Conservation (phyloP, 768 basidiomycete genomes). For the Tricholoma sp. region DNA sequence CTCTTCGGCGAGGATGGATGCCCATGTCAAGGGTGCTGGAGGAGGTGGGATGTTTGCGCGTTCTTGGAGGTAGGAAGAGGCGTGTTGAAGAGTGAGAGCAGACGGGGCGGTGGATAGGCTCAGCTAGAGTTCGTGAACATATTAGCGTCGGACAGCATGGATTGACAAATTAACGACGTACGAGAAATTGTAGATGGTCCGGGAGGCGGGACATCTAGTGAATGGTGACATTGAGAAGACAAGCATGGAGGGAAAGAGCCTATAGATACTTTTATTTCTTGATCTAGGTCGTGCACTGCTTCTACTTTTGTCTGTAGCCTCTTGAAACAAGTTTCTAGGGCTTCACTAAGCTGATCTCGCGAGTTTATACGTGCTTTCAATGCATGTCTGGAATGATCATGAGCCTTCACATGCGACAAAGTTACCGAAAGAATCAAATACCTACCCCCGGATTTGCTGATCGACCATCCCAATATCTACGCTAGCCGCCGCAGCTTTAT, state of each 20-base stretch:
- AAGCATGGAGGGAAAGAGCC: neutral
- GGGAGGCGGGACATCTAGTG: conserved; percentile 54
- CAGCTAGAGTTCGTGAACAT: conserved; percentile 33
- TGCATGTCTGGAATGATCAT: conserved; percentile 35
- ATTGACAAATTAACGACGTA: conserved; percentile 24
- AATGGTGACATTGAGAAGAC: neutral
- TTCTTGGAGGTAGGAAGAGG: conserved; percentile 46
- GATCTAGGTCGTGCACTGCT: conserved; percentile 55
- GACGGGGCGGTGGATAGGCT: conserved; percentile 52
- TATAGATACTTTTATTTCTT: conserved; percentile 51
- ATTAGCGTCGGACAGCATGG: neutral
- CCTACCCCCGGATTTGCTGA: conserved; percentile 56
- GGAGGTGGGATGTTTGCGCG: conserved; percentile 39
- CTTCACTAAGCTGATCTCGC: conserved; percentile 54
- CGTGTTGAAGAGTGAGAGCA: conserved; percentile 42
- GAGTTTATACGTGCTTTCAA: conserved; percentile 71
- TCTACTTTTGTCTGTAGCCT: conserved; percentile 47
- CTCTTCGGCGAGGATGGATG: conserved; percentile 74
- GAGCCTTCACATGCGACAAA: conserved; percentile 4
- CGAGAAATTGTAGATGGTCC: conserved; percentile 70
- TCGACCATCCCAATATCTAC: conserved; percentile 53
- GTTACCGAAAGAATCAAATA: neutral
- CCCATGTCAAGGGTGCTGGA: conserved; percentile 58
- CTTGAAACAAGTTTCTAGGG: conserved; percentile 48
- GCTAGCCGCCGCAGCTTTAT: conserved; percentile 47